Conservation (phyloP, 2,329 filamentous ascomycete species). For the Passalora sequoiae region DNA sequence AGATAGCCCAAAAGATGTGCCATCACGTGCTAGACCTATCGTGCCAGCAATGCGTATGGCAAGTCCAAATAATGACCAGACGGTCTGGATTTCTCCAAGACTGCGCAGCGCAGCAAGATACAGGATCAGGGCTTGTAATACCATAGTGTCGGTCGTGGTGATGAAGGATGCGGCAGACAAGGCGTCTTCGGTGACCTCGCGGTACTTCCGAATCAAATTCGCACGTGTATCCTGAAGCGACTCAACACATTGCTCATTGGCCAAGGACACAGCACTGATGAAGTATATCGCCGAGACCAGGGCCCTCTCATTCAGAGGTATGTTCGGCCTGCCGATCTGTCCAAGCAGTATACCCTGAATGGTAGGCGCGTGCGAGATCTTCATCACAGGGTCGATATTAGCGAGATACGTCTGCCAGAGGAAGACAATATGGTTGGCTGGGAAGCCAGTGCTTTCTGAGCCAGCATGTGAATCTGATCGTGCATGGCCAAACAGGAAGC, state of each 20-base stretch:
- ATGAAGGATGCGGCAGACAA: slow-evolving; percentile 28
- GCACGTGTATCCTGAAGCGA: slow-evolving; percentile 21
- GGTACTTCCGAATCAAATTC: slow-evolving; percentile 22
- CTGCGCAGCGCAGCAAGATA: slow-evolving; percentile 26
- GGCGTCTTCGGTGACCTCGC: slow-evolving; percentile 24
- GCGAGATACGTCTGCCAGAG: slow-evolving; percentile 72
- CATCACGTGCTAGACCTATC: slow-evolving; percentile 34
- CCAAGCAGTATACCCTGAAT: slow-evolving; percentile 62
- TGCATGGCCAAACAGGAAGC: slow-evolving; percentile 21
- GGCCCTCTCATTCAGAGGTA: slow-evolving; percentile 42
- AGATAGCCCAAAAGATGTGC: slow-evolving; percentile 25
- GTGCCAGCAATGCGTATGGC: slow-evolving; percentile 44
- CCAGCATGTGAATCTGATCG: slow-evolving; percentile 13
- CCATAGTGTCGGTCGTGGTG: slow-evolving; percentile 26
- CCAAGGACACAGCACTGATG: slow-evolving; percentile 30
- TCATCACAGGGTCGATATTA: slow-evolving; percentile 68
- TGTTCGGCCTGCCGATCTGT: slow-evolving; percentile 51
- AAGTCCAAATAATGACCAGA: slow-evolving; percentile 26
- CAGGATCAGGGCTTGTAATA: slow-evolving; percentile 30
- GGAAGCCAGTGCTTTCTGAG: slow-evolving; percentile 16
- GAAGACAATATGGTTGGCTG: slow-evolving; percentile 49
- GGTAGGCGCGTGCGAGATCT: slow-evolving; percentile 66
- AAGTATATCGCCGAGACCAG: slow-evolving; percentile 35
- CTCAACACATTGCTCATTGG: slow-evolving; percentile 26
- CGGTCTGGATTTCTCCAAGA: slow-evolving; percentile 22